Evolutionary conservation across 2,329 filamentous ascomycete species (phyloP), one percentile per base, ranked within the genome.

Genomic region (Calonectria henricotiae): DNA sequence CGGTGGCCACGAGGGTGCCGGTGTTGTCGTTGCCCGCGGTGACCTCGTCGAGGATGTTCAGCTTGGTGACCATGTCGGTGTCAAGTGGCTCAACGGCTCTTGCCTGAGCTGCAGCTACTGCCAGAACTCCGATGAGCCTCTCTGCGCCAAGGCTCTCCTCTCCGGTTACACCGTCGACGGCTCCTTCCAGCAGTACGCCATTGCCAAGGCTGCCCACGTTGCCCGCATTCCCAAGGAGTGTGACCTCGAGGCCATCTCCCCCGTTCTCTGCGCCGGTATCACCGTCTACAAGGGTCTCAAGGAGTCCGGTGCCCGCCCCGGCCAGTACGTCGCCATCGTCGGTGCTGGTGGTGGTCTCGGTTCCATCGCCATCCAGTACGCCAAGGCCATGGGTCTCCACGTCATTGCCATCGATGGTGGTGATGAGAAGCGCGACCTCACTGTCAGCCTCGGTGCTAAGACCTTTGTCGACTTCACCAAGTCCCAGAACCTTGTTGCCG

Each of bases 151-250:
- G 70, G 90, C 93, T 30, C 85, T 89, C 41, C 89, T 98, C 46
- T 97, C 94, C 0, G 96, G 96, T 67, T 98, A 97, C 88, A 97
- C 94, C 5, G 94, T 98, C 80, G 94, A 98, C 81, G 95, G 95
- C 37, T 91, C 92, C 47, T 98, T 98, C 89, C 95, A 98, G 86
- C 91, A 98, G 86, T 98, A 97, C 86, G 90, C 89, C 82, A 90
- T 98, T 75, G 95, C 91, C 76, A 97, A 97, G 83, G 95, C 94
- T 17, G 90, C 92, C 20, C 94, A 97, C 82, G 91, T 96, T 17
- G 94, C 94, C 32, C 91, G 92, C 75, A 92, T 98, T 74, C 93
- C 93, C 74, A 92, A 95, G 83, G 90, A 92, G 17, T 89, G 92
- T 72, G 86, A 90, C 69, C 90, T 98, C 51, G 94, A 95, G 79